A percentile compares a stretch with the other conserved stretches of the same genome.
These are phyloP conservation scores for Mycena amicta DNA, from an alignment of 768 basidiomycete species.

Conservation along the genomic window DNA sequence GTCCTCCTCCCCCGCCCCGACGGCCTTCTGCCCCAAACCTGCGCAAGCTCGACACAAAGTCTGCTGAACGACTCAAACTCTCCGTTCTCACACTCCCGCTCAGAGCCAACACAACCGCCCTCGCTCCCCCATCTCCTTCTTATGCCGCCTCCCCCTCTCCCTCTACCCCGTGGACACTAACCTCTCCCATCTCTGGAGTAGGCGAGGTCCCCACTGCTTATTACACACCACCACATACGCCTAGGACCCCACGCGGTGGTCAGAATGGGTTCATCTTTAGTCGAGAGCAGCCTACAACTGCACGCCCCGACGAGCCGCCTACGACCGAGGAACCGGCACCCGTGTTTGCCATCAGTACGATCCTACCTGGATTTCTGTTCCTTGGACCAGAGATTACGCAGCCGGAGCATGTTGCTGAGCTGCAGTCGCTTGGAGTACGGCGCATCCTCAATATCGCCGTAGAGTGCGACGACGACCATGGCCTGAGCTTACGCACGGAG, in stretches of 20 bases:
- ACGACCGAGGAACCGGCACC: conserved; percentile 65
- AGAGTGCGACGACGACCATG: conserved; percentile 87
- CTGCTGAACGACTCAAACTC: conserved; percentile 43
- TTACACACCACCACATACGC: conserved; percentile 56
- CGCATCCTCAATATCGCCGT: conserved; percentile 89
- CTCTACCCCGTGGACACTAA: conserved; percentile 47
- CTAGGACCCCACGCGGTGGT: conserved; percentile 62
- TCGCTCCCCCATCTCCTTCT: conserved; percentile 23
- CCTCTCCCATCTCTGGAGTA: conserved; percentile 35
- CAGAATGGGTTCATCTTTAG: conserved; percentile 48
- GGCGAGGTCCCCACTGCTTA: conserved; percentile 51
- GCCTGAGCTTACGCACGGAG: conserved; percentile 60
- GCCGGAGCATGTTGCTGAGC: conserved; percentile 72
- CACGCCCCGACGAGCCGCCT: conserved; percentile 52
- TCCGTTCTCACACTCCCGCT: conserved; percentile 61
- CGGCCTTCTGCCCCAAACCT: conserved; percentile 68
- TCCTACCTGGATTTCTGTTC: conserved; percentile 88
- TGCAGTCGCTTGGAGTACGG: conserved; percentile 76
- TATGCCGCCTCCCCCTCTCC: conserved; percentile 58
- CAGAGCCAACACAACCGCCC: conserved; percentile 61
- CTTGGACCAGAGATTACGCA: conserved; percentile 86
- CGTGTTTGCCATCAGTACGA: conserved; percentile 82
- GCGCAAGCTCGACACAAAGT: conserved; percentile 57
- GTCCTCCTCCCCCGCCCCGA: conserved; percentile 52
- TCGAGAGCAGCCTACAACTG: conserved; percentile 15